phyloP scores from a whole-genome alignment of 257 asterid species.

The Asclepias syriaca region DNA sequence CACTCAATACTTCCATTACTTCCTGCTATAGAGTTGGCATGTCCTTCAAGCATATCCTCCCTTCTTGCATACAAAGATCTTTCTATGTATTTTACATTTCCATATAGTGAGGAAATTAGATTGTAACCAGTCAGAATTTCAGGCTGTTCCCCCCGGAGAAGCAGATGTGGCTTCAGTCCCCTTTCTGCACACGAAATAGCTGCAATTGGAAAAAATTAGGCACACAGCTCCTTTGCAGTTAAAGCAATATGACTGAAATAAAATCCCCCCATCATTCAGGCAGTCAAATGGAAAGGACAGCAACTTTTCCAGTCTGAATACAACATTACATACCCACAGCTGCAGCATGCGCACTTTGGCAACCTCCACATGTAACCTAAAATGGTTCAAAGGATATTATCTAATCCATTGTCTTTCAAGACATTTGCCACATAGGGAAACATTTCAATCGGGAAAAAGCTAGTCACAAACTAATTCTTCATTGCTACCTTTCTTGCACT shows the following conservation, averaged over 20 bases:
- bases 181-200: slow-evolving; percentile 92
- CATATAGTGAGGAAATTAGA: slow-evolving; percentile 67
- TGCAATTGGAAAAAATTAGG: slow-evolving; percentile 32
- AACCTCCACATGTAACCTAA: slow-evolving; percentile 97
- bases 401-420: slow-evolving; percentile 10
- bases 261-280: not conserved
- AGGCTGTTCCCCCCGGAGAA: slow-evolving; percentile 93
- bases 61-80: slow-evolving; percentile 71
- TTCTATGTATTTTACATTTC: slow-evolving; percentile 64
- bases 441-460: slow-evolving; percentile 1
- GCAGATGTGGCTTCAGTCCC: slow-evolving; percentile 77
- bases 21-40: slow-evolving; percentile 54
- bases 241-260: slow-evolving; percentile 1
- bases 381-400: slow-evolving; percentile 22
- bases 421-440: not conserved
- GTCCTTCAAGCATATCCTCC: slow-evolving; percentile 66
- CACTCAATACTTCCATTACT: slow-evolving; percentile 37
- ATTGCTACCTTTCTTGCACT: not conserved
- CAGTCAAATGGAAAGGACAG: not conserved
- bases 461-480: not conserved
- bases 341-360: slow-evolving; percentile 97
- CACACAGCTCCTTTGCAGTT: not conserved
- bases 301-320: slow-evolving; percentile 4
- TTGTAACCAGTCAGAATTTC: slow-evolving; percentile 75
- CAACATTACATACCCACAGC: slow-evolving; percentile 72